Percentiles rank a stretch among this genome's conserved stretches.
These are phyloP conservation scores for Centrapalus pauciflorus DNA, from an alignment of 129 eudicot species.

Conservation along the genomic window DNA sequence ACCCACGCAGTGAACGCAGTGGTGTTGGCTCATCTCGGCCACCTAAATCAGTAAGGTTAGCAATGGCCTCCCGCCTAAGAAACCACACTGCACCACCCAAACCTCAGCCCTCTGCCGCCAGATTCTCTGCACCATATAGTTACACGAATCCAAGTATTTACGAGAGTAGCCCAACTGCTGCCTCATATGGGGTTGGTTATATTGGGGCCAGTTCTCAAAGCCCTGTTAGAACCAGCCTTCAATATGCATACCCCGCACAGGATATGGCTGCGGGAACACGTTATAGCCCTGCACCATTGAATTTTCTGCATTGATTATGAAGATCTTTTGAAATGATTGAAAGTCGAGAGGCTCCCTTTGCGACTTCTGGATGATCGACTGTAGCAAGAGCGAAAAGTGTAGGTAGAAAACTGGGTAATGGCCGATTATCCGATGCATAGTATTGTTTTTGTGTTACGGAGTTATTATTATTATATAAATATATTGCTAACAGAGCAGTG, in stretches of 20 bases:
- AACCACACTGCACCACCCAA: slow-evolving; percentile 16
- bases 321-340: too few relatives aligned
- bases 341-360: too few relatives aligned
- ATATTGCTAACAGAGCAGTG: too few relatives aligned
- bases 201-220: slow-evolving; percentile 26
- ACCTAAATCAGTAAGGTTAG: slow-evolving; percentile 25
- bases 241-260: slow-evolving; percentile 9
- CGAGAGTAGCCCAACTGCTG: slow-evolving; percentile 10
- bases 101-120: slow-evolving; percentile 17
- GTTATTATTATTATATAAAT: too few relatives aligned
- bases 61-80: slow-evolving; percentile 30
- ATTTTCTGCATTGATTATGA: too few relatives aligned
- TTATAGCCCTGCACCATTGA: background rate
- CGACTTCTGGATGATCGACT: too few relatives aligned
- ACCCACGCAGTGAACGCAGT: slow-evolving; percentile 15
- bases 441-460: too few relatives aligned
- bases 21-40: slow-evolving; percentile 32
- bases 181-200: slow-evolving; percentile 26
- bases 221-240: slow-evolving; percentile 21
- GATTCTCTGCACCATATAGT: slow-evolving; percentile 32
- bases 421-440: too few relatives aligned
- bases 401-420: too few relatives aligned
- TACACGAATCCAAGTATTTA: slow-evolving; percentile 28
- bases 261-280: slow-evolving; percentile 4
- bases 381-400: too few relatives aligned